Conservation (phyloP, 345 rosid species). For the Cochlearia excelsa region DNA sequence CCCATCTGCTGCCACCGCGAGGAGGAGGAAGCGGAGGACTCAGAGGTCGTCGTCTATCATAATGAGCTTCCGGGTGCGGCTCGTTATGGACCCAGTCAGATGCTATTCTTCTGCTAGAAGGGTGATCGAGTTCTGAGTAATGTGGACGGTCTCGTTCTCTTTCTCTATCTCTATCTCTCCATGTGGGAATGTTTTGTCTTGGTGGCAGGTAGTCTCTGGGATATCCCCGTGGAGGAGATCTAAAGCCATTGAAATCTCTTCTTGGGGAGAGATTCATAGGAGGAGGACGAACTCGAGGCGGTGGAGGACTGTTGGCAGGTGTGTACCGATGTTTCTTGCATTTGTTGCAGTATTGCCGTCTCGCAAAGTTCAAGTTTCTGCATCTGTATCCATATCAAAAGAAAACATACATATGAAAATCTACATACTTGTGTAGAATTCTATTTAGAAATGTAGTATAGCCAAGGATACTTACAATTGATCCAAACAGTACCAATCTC, state of each 20-base stretch:
- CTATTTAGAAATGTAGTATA: neutral
- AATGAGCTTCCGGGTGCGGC: constrained; percentile 58
- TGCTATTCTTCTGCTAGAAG: constrained; percentile 52
- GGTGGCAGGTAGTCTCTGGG: constrained; percentile 65
- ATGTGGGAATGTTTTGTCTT: constrained; percentile 48
- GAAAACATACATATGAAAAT: neutral
- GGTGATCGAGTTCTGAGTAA: constrained; percentile 51
- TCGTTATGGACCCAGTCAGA: constrained; percentile 53
- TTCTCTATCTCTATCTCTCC: constrained; percentile 60
- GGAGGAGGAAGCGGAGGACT: constrained; percentile 46
- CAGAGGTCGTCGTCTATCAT: constrained; percentile 52
- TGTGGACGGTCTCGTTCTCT: constrained; percentile 53
- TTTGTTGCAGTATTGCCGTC: constrained; percentile 69
- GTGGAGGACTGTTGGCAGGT: constrained; percentile 55
- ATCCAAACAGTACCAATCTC: constrained; percentile 81
- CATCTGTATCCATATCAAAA: constrained; percentile 47
- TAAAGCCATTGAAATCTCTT: constrained; percentile 54
- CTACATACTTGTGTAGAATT: constrained; percentile 1
- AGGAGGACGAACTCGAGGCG: constrained; percentile 53
- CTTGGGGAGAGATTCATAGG: constrained; percentile 61
- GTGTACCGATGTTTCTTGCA: constrained; percentile 66
- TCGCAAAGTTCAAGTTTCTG: constrained; percentile 78
- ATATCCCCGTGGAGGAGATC: constrained; percentile 75
- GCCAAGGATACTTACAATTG: constrained; percentile 49
- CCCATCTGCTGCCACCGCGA: constrained; percentile 62